Conservation (phyloP, 2,329 filamentous ascomycete species). For the Diaporthe sp. region DNA sequence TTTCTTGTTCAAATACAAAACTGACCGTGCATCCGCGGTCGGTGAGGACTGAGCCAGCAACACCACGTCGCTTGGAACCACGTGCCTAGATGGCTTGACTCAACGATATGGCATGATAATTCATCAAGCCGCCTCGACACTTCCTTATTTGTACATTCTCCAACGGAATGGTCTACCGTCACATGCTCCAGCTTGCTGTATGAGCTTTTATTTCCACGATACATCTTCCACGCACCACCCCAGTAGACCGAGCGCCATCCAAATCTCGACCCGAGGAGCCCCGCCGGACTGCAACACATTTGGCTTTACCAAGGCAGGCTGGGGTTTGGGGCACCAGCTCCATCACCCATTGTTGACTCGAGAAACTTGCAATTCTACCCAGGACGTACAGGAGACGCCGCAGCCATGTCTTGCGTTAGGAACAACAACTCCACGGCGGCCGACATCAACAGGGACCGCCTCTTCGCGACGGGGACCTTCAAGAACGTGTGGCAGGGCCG, state of each 20-base stretch:
- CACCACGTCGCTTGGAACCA: not conserved
- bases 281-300: not conserved
- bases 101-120: conserved; percentile 18
- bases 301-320: not conserved
- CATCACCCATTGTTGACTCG: not conserved
- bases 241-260: not conserved
- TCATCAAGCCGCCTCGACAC: not conserved
- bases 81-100: conserved; percentile 7
- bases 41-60: not conserved
- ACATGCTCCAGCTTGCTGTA: conserved; percentile 19
- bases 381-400: not conserved
- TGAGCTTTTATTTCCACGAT: not conserved
- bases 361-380: not conserved
- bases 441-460: conserved; percentile 25
- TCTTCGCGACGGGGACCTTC: conserved; percentile 32
- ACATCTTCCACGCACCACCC: too few species aligned
- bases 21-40: not conserved
- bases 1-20: not conserved
- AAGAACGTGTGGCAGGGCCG: conserved; percentile 34
- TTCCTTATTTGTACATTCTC: not conserved
- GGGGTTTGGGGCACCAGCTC: not conserved
- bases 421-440: conserved; percentile 33
- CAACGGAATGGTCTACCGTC: not conserved
- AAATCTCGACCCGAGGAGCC: not conserved
- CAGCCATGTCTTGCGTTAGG: conserved; percentile 10